Conservation (phyloP, 2,329 filamentous ascomycete species). For the Colletotrichum brevisporum region DNA sequence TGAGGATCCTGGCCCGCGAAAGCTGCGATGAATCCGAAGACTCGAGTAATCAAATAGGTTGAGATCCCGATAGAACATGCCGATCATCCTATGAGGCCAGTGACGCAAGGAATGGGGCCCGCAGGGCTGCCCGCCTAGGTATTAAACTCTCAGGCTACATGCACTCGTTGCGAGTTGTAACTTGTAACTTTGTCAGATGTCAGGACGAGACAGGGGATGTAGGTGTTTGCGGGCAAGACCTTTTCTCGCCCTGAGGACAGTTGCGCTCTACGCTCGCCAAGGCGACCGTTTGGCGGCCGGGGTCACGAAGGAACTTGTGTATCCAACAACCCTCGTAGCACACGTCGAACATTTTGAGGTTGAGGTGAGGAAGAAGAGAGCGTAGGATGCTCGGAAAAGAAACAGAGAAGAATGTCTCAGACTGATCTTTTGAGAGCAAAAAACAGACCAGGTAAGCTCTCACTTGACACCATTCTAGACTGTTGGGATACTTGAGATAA, state of each 20-base stretch:
- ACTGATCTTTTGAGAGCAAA: slow-evolving; percentile 3
- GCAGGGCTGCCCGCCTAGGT: background rate
- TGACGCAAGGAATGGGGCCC: background rate
- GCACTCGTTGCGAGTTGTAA: slow-evolving; percentile 24
- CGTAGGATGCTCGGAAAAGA: slow-evolving; percentile 4
- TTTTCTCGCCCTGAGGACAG: slow-evolving; percentile 21
- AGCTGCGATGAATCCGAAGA: slow-evolving; percentile 3
- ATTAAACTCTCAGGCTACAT: slow-evolving; percentile 32
- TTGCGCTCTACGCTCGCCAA: slow-evolving; percentile 5
- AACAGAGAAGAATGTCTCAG: background rate
- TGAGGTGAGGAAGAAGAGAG: slow-evolving; percentile 5
- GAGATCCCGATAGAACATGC: background rate
- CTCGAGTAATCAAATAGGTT: background rate
- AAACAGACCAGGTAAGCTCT: slow-evolving; percentile 5
- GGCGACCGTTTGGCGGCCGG: background rate
- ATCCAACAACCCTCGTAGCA: background rate
- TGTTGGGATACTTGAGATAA: slow-evolving; percentile 1
- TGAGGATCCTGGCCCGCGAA: background rate
- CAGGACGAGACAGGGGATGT: slow-evolving; percentile 25
- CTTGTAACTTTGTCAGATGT: slow-evolving; percentile 29
- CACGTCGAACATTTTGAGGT: slow-evolving; percentile 18
- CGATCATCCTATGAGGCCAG: slow-evolving; percentile 10
- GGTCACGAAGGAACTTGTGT: slow-evolving; percentile 1
- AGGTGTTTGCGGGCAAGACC: slow-evolving; percentile 24
- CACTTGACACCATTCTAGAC: slow-evolving; percentile 12